phyloP scores from a whole-genome alignment of 1,139 yeast genomes.

The Pichia sp. region DNA sequence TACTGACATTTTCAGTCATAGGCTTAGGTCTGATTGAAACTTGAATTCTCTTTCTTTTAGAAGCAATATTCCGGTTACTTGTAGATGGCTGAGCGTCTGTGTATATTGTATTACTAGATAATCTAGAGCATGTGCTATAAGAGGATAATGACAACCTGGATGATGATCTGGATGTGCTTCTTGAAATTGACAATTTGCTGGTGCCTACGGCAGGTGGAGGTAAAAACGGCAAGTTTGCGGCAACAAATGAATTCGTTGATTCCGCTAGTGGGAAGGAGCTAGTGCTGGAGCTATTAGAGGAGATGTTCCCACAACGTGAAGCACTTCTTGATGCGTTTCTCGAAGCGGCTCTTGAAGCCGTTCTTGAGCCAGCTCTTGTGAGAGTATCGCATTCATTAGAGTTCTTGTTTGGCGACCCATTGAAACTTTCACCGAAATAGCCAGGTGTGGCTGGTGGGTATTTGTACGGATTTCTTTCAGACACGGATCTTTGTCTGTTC shows the following conservation, averaged over 20 bases:
- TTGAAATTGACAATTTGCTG: background rate
- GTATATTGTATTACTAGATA: constrained; percentile 2
- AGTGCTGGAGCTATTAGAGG: background rate
- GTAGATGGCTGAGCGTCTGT: constrained; percentile 14
- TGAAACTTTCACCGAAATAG: too few species aligned
- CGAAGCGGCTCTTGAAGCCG: constrained; percentile 2
- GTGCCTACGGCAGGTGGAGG: too few species aligned
- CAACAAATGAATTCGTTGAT: too few species aligned
- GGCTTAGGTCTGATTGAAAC: constrained; percentile 45
- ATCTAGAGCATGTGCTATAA: background rate
- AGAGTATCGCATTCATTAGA: background rate
- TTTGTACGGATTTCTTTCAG: too few species aligned
- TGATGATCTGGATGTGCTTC: constrained; percentile 13
- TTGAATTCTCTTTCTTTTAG: constrained; percentile 36
- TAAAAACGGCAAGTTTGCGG: too few species aligned
- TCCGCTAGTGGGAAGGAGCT: background rate
- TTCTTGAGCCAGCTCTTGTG: constrained; percentile 2
- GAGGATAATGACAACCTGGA: constrained; percentile 15
- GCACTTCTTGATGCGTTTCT: background rate
- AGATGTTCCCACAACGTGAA: background rate
- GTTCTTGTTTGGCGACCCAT: too few species aligned
- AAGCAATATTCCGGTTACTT: background rate
- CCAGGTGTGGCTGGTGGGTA: too few species aligned
- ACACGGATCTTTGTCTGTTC: too few species aligned
- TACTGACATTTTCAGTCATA: constrained; percentile 6